A percentile compares a stretch with the other conserved stretches of the same genome.
Evolutionary conservation across 108 stramenopile species (phyloP).

Genomic region (Pinguiococcus pyrenoidosus): DNA sequence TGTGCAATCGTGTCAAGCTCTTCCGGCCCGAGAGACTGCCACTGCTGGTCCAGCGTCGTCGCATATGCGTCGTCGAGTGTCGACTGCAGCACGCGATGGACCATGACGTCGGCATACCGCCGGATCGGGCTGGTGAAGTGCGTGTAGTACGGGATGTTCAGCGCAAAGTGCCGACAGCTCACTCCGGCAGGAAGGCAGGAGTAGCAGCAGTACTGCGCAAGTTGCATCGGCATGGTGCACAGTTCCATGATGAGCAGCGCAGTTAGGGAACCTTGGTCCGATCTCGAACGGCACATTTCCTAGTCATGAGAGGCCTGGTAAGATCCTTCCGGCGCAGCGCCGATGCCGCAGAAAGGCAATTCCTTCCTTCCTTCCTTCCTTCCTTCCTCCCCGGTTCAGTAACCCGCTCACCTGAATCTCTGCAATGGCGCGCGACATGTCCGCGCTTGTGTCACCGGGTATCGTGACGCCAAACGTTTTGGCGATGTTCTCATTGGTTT

Average conservation of each 20-base stretch:
- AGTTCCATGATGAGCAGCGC: conserved; percentile 66
- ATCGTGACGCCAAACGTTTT: too few relatives aligned
- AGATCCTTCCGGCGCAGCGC: too few relatives aligned
- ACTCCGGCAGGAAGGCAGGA: conserved; percentile 1
- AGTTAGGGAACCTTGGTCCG: conserved; percentile 53
- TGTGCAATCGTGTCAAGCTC: conserved; percentile 41
- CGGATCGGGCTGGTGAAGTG: conserved; percentile 91
- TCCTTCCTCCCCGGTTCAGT: neutral
- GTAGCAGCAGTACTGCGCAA: conserved; percentile 54
- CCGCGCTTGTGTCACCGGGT: too few relatives aligned
- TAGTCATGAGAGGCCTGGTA: too few relatives aligned
- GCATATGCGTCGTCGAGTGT: conserved; percentile 51
- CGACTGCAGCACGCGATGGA: conserved; percentile 74
- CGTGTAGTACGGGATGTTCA: conserved; percentile 94
- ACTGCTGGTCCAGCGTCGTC: conserved; percentile 9
- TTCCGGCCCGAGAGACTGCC: conserved; percentile 1
- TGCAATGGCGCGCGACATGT: too few relatives aligned
- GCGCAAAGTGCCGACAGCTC: conserved; percentile 70
- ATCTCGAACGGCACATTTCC: conserved; percentile 21
- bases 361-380: neutral
- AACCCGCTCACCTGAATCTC: neutral
- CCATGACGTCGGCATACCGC: conserved; percentile 87
- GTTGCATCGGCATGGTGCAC: conserved; percentile 70
- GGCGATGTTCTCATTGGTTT: too few relatives aligned
- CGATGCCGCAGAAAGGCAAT: too few relatives aligned